A percentile compares a stretch with the other conserved stretches of the same genome.
These are phyloP conservation scores for Crassisporium funariophilum DNA, from an alignment of 768 basidiomycete species.

Conservation along the genomic window DNA sequence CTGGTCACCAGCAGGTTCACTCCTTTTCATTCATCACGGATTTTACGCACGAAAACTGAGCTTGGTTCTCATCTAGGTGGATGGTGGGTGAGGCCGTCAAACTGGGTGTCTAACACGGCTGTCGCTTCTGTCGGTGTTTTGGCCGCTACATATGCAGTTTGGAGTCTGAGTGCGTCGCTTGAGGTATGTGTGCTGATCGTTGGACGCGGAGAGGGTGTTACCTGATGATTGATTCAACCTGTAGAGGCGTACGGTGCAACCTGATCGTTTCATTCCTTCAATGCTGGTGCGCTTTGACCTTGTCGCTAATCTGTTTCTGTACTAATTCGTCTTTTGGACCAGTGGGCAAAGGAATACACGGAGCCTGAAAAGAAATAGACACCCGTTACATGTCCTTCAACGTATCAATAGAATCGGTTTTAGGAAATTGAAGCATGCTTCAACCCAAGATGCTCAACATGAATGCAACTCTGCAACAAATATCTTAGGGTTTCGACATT, in stretches of 20 bases:
- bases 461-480: no score
- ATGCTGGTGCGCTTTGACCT: slow-evolving; percentile 56
- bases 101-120: slow-evolving; percentile 87
- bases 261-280: slow-evolving; percentile 75
- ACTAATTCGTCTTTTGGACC: background rate
- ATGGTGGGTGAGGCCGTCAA: slow-evolving; percentile 92
- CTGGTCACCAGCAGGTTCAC: slow-evolving; percentile 86
- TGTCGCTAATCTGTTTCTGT: slow-evolving; percentile 1
- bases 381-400: no score
- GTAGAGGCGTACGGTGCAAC: slow-evolving; percentile 61
- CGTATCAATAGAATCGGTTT: background rate
- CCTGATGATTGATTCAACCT: slow-evolving; percentile 3
- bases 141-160: slow-evolving; percentile 62
- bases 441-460: background rate
- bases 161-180: slow-evolving; percentile 72
- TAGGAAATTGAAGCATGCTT: background rate
- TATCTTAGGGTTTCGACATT: no score
- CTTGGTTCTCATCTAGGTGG: slow-evolving; percentile 58
- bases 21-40: background rate
- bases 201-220: background rate
- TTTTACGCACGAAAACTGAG: background rate
- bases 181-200: slow-evolving; percentile 59
- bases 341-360: slow-evolving; percentile 41
- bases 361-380: slow-evolving; percentile 5
- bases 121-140: slow-evolving; percentile 72